These are phyloP conservation scores for Aquanectria penicillioides DNA, from an alignment of 2,329 filamentous ascomycete genomes.

Conservation along the genomic window DNA sequence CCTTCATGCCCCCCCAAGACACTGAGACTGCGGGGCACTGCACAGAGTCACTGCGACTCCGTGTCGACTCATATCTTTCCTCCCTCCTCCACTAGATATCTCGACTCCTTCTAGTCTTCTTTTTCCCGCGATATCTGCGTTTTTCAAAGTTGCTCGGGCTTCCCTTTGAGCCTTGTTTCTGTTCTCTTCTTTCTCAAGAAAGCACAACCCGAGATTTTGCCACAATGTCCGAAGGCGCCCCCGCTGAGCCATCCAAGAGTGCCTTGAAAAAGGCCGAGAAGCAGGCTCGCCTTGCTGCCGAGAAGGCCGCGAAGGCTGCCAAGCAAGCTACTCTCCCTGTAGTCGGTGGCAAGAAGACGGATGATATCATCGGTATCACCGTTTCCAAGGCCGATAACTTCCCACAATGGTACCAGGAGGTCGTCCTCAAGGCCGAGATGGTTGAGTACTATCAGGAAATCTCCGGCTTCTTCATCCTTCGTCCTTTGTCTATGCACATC, in stretches of 20 bases:
- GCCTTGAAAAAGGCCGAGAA: conserved; percentile 74
- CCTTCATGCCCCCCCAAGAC: conserved; percentile 20
- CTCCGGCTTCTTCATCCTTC: conserved; percentile 95
- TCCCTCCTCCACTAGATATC: conserved; percentile 25
- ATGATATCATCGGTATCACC: conserved; percentile 87
- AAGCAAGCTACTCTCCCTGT: conserved; percentile 63
- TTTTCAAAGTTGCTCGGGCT: conserved; percentile 26
- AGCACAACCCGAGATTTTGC: conserved; percentile 26
- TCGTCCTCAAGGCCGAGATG: conserved; percentile 96
- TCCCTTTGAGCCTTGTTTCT: background rate
- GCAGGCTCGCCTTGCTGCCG: conserved; percentile 68
- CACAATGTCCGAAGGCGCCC: conserved; percentile 46
- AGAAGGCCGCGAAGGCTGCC: conserved; percentile 70
- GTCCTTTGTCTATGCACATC: conserved; percentile 73
- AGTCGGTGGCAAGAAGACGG: conserved; percentile 68
- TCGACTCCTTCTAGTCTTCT: conserved; percentile 25
- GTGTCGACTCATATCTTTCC: conserved; percentile 40
- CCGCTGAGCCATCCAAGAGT: conserved; percentile 64
- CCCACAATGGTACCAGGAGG: conserved; percentile 95
- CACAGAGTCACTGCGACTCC: conserved; percentile 34
- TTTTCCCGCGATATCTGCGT: conserved; percentile 24
- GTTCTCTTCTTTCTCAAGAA: conserved; percentile 8
- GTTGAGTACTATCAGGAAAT: conserved; percentile 96
- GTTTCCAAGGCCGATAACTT: conserved; percentile 88
- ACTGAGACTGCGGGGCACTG: conserved; percentile 41